Percentiles rank a stretch among this genome's conserved stretches.
Conservation (phyloP, 441 rosid genomes). For the Rhodomyrtus psidioides region DNA sequence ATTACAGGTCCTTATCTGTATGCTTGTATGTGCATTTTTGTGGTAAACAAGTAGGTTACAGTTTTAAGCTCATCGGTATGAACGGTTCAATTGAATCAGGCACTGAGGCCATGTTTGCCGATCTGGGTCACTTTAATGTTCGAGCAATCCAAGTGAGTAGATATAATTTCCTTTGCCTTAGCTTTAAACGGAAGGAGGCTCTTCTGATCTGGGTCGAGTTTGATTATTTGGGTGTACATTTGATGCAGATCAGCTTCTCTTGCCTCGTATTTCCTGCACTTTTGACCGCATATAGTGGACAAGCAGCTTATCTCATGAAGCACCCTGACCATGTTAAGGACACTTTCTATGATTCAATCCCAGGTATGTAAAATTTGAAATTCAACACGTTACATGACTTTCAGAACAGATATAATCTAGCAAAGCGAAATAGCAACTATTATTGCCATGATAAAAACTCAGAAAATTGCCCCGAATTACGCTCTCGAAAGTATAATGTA, state of each 20-base stretch:
- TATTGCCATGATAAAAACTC: background rate
- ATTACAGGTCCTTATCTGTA: conserved; percentile 38
- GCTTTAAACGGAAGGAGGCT: no score
- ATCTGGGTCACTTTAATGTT: conserved; percentile 74
- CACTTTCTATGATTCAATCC: background rate
- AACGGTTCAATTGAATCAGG: background rate
- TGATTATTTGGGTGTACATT: background rate
- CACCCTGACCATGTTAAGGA: background rate
- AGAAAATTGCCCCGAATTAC: background rate
- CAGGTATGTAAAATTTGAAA: background rate
- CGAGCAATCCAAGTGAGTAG: conserved; percentile 52
- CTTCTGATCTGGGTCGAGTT: background rate
- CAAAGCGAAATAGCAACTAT: background rate
- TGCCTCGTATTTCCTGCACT: background rate
- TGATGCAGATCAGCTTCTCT: background rate
- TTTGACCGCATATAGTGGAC: background rate
- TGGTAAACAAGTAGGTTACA: background rate
- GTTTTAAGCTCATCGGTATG: background rate
- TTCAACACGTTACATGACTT: no score
- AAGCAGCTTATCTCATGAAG: background rate
- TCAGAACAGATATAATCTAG: no score
- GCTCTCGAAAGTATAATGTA: background rate
- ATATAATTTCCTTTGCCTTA: background rate
- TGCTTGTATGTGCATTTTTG: background rate
- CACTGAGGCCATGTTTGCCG: conserved; percentile 88